Conservation (phyloP, 106 monocot genomes). For the Narthecium ossifragum region DNA sequence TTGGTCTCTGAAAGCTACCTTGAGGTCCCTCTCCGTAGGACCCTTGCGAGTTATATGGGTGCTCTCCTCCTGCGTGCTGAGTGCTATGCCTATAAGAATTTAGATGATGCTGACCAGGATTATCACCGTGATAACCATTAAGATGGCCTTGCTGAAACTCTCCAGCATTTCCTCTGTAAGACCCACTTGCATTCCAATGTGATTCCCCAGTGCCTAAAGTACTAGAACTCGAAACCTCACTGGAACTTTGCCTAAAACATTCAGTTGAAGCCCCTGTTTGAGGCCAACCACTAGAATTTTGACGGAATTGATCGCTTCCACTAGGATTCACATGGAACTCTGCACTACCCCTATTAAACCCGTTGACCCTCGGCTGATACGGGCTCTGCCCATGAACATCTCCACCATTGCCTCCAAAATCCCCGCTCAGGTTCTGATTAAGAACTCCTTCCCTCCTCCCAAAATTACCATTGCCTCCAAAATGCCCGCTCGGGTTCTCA, state of each 20-base stretch:
- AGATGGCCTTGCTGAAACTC: not conserved
- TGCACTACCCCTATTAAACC: not conserved
- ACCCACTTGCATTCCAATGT: not conserved
- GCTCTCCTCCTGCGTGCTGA: not conserved
- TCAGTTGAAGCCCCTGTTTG: no score
- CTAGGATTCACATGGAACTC: not conserved
- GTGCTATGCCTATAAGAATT: not conserved
- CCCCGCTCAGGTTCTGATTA: not conserved
- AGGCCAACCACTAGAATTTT: not conserved
- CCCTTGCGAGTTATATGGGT: not conserved
- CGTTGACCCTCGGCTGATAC: not conserved
- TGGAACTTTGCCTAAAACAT: no score
- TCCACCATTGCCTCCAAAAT: not conserved
- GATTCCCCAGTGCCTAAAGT: no score
- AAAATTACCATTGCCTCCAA: not conserved
- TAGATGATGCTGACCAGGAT: not conserved
- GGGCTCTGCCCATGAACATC: not conserved
- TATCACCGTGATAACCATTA: not conserved
- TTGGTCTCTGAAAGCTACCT: not conserved
- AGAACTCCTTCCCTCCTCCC: not conserved
- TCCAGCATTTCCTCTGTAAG: not conserved
- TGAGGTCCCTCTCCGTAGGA: not conserved
- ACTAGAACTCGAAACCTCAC: no score
- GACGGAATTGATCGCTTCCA: not conserved
- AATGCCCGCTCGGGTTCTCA: not conserved